phyloP scores from a whole-genome alignment of 805 yeast genomes.

The Monosporozyma servazzii region DNA sequence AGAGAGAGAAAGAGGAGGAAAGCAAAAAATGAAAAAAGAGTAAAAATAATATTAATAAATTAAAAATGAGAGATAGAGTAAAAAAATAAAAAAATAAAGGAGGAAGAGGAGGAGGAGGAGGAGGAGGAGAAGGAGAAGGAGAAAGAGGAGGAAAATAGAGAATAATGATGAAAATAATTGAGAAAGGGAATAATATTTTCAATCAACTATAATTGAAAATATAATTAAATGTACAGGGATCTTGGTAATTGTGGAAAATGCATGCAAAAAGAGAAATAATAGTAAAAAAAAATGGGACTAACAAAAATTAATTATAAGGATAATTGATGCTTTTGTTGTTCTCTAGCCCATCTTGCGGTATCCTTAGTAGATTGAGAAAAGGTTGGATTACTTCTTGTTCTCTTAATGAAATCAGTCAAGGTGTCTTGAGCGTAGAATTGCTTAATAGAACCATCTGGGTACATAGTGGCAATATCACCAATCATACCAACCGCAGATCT shows the following conservation, averaged over 20 bases:
- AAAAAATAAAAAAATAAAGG: constrained; percentile 7
- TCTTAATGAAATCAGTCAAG: constrained; percentile 70
- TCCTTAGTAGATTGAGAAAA: constrained; percentile 65
- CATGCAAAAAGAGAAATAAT: constrained; percentile 1
- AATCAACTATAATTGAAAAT: constrained; percentile 1
- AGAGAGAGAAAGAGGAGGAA: constrained; percentile 2
- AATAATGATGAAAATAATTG: neutral
- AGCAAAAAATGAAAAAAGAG: constrained; percentile 6
- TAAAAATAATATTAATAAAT: constrained; percentile 2
- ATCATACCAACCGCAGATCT: constrained; percentile 82
- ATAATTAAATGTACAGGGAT: constrained; percentile 1
- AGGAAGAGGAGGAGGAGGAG: too few species aligned
- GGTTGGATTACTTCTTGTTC: constrained; percentile 53
- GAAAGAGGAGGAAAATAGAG: constrained; percentile 5
- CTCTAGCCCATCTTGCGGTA: constrained; percentile 97
- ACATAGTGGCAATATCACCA: constrained; percentile 89
- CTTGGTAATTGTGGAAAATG: neutral
- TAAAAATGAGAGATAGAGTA: constrained; percentile 4
- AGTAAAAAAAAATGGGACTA: constrained; percentile 15
- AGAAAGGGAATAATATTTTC: neutral
- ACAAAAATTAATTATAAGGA: constrained; percentile 13
- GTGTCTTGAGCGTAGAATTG: constrained; percentile 61
- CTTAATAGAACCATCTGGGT: constrained; percentile 65
- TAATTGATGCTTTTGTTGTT: constrained; percentile 37
- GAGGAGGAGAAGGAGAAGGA: constrained; percentile 7